Evolutionary conservation across 2,329 filamentous ascomycete species (phyloP).

Genomic region (Rutstroemia sp.): DNA sequence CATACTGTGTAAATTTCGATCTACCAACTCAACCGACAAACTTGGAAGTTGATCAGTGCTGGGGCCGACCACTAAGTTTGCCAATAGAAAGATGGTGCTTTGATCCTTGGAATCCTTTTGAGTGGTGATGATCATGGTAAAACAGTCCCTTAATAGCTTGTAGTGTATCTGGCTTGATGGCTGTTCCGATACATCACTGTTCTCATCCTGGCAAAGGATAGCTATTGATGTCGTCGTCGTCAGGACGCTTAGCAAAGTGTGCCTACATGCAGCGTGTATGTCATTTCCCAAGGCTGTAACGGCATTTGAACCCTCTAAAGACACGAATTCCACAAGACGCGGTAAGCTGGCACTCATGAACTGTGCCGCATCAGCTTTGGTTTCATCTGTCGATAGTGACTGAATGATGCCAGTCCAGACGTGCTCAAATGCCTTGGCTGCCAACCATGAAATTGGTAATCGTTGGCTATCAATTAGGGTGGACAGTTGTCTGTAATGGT

Average conservation of each 20-base stretch:
- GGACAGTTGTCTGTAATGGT: slow-evolving; percentile 34
- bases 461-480: slow-evolving; percentile 30
- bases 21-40: slow-evolving; percentile 5
- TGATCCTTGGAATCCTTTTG: background rate
- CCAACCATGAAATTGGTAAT: slow-evolving; percentile 39
- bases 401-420: slow-evolving; percentile 36
- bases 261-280: slow-evolving; percentile 20
- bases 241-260: slow-evolving; percentile 36
- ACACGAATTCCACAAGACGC: slow-evolving; percentile 17
- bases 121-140: background rate
- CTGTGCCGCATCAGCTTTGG: slow-evolving; percentile 30
- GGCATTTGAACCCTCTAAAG: background rate
- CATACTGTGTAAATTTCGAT: background rate
- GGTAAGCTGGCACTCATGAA: slow-evolving; percentile 33
- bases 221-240: slow-evolving; percentile 35
- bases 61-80: slow-evolving; percentile 16
- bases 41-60: background rate
- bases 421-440: slow-evolving; percentile 34
- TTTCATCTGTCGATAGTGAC: slow-evolving; percentile 28
- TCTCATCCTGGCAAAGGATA: slow-evolving; percentile 20
- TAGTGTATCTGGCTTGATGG: background rate
- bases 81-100: slow-evolving; percentile 15
- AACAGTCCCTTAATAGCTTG: background rate
- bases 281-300: background rate
- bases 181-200: background rate